phyloP scores from a whole-genome alignment of 176 grass and related monocot genomes.

The Olyra latifolia region DNA sequence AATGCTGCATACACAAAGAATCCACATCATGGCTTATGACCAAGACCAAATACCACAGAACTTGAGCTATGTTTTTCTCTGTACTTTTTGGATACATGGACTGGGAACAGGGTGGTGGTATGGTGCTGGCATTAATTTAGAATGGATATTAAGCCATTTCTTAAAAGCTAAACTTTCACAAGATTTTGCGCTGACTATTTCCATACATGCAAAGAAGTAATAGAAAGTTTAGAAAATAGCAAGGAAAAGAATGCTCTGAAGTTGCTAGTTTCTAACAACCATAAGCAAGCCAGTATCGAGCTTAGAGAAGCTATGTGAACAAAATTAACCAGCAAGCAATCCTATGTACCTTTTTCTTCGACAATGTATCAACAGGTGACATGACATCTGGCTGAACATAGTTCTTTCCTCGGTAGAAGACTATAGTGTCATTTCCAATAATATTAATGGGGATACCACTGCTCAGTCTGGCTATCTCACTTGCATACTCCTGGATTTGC shows the following conservation, averaged over 20 bases:
- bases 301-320: not conserved
- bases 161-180: too few relatives aligned
- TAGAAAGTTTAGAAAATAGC: not conserved
- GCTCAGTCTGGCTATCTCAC: conserved; percentile 75
- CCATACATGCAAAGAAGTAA: not conserved
- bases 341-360: conserved; percentile 80
- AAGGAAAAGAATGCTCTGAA: not conserved
- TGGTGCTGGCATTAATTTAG: not conserved
- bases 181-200: not conserved
- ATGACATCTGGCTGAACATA: conserved; percentile 95
- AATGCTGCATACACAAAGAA: not conserved
- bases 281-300: not conserved
- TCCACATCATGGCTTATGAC: not conserved
- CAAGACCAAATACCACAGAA: not conserved
- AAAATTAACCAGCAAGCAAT: not conserved
- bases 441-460: conserved; percentile 70
- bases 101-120: not conserved
- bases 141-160: conserved; percentile 3
- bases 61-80: not conserved
- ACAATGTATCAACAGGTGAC: conserved; percentile 85
- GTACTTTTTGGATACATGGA: not conserved
- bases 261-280: not conserved
- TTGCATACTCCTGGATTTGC: conserved; percentile 83
- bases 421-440: conserved; percentile 70
- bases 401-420: conserved; percentile 89